Percentiles rank a stretch among this genome's conserved stretches.
Evolutionary conservation across 2,329 filamentous ascomycete species (phyloP).

Genomic region (Coniochaeta pulveracea): DNA sequence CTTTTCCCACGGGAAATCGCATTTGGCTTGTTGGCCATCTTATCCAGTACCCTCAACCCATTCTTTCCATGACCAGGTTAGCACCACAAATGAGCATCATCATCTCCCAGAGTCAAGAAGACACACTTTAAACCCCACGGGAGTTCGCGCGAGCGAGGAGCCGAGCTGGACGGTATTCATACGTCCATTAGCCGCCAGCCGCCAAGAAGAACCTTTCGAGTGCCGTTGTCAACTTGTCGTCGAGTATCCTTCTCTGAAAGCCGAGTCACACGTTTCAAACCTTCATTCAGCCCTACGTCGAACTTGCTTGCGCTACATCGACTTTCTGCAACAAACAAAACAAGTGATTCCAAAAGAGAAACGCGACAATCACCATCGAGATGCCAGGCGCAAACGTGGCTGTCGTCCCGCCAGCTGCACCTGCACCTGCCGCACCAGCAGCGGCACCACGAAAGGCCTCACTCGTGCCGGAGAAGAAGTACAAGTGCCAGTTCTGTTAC

Average conservation of each 20-base stretch:
- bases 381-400: slow-evolving; percentile 65
- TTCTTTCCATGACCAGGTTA: slow-evolving; percentile 43
- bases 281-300: too few relatives aligned
- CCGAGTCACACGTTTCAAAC: slow-evolving; percentile 8
- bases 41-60: slow-evolving; percentile 24
- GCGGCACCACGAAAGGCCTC: slow-evolving; percentile 66
- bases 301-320: too few relatives aligned
- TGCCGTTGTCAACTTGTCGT: slow-evolving; percentile 18
- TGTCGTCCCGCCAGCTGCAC: slow-evolving; percentile 50
- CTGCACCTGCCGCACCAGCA: slow-evolving; percentile 58
- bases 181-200: slow-evolving; percentile 38
- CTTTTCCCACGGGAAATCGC: slow-evolving; percentile 7
- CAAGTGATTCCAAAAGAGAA: slow-evolving; percentile 7
- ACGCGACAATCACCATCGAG: slow-evolving; percentile 27
- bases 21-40: slow-evolving; percentile 20
- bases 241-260: slow-evolving; percentile 7
- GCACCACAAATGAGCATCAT: slow-evolving; percentile 40
- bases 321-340: slow-evolving; percentile 8
- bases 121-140: slow-evolving; percentile 64
- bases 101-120: slow-evolving; percentile 38
- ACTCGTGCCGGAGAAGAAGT: slow-evolving; percentile 85
- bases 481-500: slow-evolving; percentile 99
- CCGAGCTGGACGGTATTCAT: slow-evolving; percentile 47
- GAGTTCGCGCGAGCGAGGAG: slow-evolving; percentile 51
- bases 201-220: slow-evolving; percentile 17